Evolutionary conservation across 345 rosid species (phyloP), one percentile per base, ranked within the genome.

Genomic region (Brassica rapa): DNA sequence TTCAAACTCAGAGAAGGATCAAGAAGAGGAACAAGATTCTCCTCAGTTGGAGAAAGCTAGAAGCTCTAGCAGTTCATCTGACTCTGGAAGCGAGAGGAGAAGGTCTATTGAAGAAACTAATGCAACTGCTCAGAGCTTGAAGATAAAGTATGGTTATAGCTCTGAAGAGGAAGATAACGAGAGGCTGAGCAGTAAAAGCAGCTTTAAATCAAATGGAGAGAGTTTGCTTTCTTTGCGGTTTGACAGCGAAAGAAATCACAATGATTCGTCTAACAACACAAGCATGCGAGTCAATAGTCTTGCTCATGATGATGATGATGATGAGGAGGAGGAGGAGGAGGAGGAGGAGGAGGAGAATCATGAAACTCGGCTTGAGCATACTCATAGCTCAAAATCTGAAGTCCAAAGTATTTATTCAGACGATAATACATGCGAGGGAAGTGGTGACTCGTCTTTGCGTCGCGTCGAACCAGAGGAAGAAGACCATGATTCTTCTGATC

Each of bases 71-170:
- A 80, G 77, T 24, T 71, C 73, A 37, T 75, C 73, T 35, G 49
- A 71, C 33, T 81, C 73, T 65, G 77, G 65, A 70, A 70, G 59
- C 24, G 73, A 59, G 37, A 71, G 16, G 21, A 64, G 35, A 75
- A 73, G 57, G 53, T 59, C 76, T 9, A 60, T 46, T 25, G 69
- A 51, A 46, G 80, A 81, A 41, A 66, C 65, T 71, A 71, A 75
- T 5, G 64, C 43, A 51, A 49, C 62, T 46, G 83, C 83, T 4
- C 83, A 81, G 29, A 76, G 80, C 62, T 76, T 81, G 77, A 81
- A 66, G 70, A 81, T 76, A 8, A 71, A 66, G 1, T 81, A 81
- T 12, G 70, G 72, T 60, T 81, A 81, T 66, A 81, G 77, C 72
- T 76, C 74, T 63, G 84, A 79, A 62, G 82, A 67, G 60, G 79